Evolutionary conservation across 2,329 filamentous ascomycete genomes (phyloP).

Genomic region (Exophiala dermatitidis): DNA sequence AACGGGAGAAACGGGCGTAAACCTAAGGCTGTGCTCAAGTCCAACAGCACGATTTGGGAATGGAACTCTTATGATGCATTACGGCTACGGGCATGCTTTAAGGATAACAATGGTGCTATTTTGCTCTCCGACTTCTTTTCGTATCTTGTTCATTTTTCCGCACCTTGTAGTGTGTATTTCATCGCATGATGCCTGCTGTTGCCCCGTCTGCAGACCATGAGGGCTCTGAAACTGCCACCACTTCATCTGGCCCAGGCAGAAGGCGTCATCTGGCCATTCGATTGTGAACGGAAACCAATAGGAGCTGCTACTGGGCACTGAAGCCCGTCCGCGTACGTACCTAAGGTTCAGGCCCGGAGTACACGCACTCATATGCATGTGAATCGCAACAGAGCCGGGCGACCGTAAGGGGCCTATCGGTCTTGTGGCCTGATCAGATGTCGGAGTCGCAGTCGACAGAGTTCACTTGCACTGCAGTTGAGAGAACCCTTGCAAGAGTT

Average conservation of each 20-base stretch:
- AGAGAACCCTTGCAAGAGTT: slow-evolving; percentile 17
- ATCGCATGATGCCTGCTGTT: neutral
- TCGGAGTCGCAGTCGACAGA: neutral
- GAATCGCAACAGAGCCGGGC: neutral
- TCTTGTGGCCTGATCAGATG: slow-evolving; percentile 1
- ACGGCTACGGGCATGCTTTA: slow-evolving; percentile 22
- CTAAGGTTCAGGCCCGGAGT: neutral
- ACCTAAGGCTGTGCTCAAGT: slow-evolving; percentile 13
- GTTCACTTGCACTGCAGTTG: neutral
- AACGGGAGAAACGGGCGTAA: slow-evolving; percentile 21
- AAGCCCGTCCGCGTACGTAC: neutral
- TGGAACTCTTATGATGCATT: slow-evolving; percentile 27
- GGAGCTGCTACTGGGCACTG: neutral
- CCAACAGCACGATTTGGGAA: slow-evolving; percentile 22
- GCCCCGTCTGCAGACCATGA: neutral
- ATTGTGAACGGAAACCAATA: neutral
- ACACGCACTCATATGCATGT: neutral
- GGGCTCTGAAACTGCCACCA: neutral
- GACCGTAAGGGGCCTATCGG: neutral
- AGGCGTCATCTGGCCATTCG: neutral
- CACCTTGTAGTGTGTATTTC: neutral
- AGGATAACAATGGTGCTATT: slow-evolving; percentile 19
- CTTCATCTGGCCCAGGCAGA: neutral
- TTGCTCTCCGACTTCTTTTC: slow-evolving; percentile 3
- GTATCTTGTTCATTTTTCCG: neutral